phyloP scores from a whole-genome alignment of 2,329 filamentous ascomycete genomes.

The Leptosphaerulina australis region DNA sequence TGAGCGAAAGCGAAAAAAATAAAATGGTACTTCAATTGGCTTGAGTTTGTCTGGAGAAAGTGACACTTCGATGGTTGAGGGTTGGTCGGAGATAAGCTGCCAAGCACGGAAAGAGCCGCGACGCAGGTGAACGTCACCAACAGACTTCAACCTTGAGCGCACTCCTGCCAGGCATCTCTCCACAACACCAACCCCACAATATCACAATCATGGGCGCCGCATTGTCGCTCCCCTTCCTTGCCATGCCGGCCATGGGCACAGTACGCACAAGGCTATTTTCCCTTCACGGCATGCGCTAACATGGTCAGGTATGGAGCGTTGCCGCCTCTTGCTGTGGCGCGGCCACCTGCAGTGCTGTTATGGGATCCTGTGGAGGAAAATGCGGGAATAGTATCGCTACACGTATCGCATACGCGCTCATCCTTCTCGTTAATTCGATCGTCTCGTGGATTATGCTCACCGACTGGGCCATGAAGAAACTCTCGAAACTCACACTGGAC shows the following conservation, averaged over 20 bases:
- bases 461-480: constrained; percentile 95
- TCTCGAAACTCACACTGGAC: constrained; percentile 88
- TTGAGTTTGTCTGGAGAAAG: not conserved
- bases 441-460: constrained; percentile 99
- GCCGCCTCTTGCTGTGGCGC: constrained; percentile 93
- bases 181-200: constrained; percentile 17
- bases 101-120: constrained; percentile 23
- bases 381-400: constrained; percentile 98
- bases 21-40: not conserved
- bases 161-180: constrained; percentile 14
- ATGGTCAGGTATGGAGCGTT: constrained; percentile 71
- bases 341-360: constrained; percentile 93
- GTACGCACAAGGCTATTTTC: constrained; percentile 60
- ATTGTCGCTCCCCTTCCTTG: constrained; percentile 86
- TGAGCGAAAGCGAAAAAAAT: not conserved
- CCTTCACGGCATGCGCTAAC: constrained; percentile 31
- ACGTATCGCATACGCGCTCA: constrained; percentile 92
- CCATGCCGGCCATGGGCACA: constrained; percentile 82
- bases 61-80: constrained; percentile 5
- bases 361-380: constrained; percentile 86
- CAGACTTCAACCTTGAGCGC: constrained; percentile 21
- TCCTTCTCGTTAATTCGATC: constrained; percentile 95
- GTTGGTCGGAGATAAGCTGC: constrained; percentile 30
- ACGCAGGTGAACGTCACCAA: constrained; percentile 16
- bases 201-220: constrained; percentile 77